Evolutionary conservation across 1,284 basidiomycete genomes (phyloP), one percentile per base, ranked within the genome.

Genomic region (Sporisorium reilianum): DNA sequence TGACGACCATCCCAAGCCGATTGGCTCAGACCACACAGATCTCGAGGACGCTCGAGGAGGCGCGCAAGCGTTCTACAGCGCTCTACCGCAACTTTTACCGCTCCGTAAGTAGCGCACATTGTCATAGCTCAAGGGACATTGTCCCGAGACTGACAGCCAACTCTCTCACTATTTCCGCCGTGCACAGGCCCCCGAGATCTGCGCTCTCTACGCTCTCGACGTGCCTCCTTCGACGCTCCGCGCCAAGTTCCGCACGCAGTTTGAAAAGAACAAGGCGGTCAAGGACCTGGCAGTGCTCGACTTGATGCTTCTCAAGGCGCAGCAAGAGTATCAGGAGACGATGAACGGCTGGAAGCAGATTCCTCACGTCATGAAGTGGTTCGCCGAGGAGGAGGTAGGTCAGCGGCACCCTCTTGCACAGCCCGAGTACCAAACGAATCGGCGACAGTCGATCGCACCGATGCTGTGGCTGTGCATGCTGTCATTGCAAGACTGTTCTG

Each of bases 31-130:
- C 89, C 20, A 89, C 92, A 64, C 73, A 68, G 25, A 79, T 84
- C 57, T 84, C 82, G n/a, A 67, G 64, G 7, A 89, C 87, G 55
- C 87, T 90, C 26, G 86, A 87, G n/a, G 90, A 94, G 62, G 91
- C 93, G 5, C 90, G 91, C 45, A 86, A 86, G 48, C 89, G 93
- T 40, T 90, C 90, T 32, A 87, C 95, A 40, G 88, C 92, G 55
- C 89, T 97, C 22, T 99, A 98, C 88, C 88, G 95, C 65, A 90
- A 91, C 83, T 98, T 94, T 93, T 93, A 95, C 85, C 91, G 95
- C 76, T 89, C 91, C 54, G 94, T 95, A 80, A 82, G 93, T 87
- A 11, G 20, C 32, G 32, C 3, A 14, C 41, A 48, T 14, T 22
- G 12, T 38, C 3, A 23, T 16, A 26, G 36, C 7, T 10, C 2